Evolutionary conservation across 192 early-diverging fungal species (phyloP).

Genomic region (Geranomyces michiganensis): DNA sequence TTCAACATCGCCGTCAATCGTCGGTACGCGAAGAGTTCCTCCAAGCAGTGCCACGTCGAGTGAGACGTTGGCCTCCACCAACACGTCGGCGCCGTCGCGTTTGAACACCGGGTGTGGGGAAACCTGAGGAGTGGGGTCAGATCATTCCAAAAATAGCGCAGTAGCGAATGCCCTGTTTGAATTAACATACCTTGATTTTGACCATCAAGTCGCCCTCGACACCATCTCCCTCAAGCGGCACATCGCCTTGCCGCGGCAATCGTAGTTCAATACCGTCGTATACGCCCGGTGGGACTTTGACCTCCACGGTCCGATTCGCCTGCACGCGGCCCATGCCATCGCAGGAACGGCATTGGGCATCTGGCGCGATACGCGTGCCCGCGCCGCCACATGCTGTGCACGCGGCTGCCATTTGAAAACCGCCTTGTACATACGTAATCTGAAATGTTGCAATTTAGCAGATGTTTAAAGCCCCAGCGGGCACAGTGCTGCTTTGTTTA

Average conservation of each 20-base stretch:
- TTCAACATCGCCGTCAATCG: slow-evolving; percentile 95
- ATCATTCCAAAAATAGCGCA: not conserved
- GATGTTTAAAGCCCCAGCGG: too few species aligned
- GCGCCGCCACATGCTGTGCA: slow-evolving; percentile 86
- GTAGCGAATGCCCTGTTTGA: not conserved
- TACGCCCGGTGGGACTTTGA: slow-evolving; percentile 83
- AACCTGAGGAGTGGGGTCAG: slow-evolving; percentile 44
- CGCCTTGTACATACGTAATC: slow-evolving; percentile 70
- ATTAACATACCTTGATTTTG: slow-evolving; percentile 56
- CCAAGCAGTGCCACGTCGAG: slow-evolving; percentile 88
- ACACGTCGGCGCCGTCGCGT: slow-evolving; percentile 80
- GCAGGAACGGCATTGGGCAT: slow-evolving; percentile 76
- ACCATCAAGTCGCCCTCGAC: slow-evolving; percentile 84
- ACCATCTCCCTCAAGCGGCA: slow-evolving; percentile 72
- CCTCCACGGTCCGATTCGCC: slow-evolving; percentile 67
- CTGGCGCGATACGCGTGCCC: slow-evolving; percentile 68
- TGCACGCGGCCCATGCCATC: slow-evolving; percentile 79
- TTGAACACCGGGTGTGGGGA: slow-evolving; percentile 67
- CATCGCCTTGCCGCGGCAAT: slow-evolving; percentile 80
- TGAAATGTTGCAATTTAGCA: not conserved
- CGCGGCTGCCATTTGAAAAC: slow-evolving; percentile 86
- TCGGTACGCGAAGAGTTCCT: slow-evolving; percentile 82
- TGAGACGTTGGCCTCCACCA: slow-evolving; percentile 74
- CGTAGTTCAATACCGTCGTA: slow-evolving; percentile 82
- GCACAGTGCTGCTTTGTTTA: too few species aligned